A percentile compares a stretch with the other conserved stretches of the same genome.
Evolutionary conservation across 768 basidiomycete species (phyloP).

Genomic region (Cystobasidium tubakii): DNA sequence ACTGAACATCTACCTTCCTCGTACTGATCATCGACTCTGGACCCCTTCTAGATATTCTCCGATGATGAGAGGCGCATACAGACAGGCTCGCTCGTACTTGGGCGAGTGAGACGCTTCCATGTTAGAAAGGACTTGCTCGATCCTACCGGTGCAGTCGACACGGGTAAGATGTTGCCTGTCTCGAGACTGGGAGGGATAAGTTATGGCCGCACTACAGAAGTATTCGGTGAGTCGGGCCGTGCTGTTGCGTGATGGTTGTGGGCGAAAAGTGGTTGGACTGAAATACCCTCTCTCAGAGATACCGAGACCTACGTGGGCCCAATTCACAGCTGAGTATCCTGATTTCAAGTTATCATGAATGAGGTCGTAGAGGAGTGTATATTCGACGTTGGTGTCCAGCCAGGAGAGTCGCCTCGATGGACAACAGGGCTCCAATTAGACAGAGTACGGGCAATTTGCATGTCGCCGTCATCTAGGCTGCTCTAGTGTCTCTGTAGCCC

Average conservation of each 20-base stretch:
- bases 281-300: not conserved
- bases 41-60: not conserved
- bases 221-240: constrained; percentile 48
- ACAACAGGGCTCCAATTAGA: too few relatives aligned
- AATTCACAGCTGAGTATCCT: not conserved
- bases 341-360: not conserved
- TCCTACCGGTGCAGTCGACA: constrained; percentile 34
- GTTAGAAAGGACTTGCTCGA: constrained; percentile 41
- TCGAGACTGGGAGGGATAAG: constrained; percentile 57
- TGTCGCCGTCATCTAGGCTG: too few relatives aligned
- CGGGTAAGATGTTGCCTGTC: constrained; percentile 43
- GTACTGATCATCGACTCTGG: too few relatives aligned
- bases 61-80: not conserved
- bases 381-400: too few relatives aligned
- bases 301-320: not conserved
- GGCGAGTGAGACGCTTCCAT: constrained; percentile 50
- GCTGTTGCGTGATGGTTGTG: not conserved
- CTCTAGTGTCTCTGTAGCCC: too few relatives aligned
- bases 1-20: too few relatives aligned
- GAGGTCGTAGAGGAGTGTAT: not conserved
- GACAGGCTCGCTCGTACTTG: constrained; percentile 41
- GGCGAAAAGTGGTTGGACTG: not conserved
- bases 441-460: too few relatives aligned
- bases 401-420: too few relatives aligned
- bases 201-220: constrained; percentile 55